Base-by-base conservation (phyloP, 2,329 filamentous ascomycete species). In the Hypoxylon sp. region DNA sequence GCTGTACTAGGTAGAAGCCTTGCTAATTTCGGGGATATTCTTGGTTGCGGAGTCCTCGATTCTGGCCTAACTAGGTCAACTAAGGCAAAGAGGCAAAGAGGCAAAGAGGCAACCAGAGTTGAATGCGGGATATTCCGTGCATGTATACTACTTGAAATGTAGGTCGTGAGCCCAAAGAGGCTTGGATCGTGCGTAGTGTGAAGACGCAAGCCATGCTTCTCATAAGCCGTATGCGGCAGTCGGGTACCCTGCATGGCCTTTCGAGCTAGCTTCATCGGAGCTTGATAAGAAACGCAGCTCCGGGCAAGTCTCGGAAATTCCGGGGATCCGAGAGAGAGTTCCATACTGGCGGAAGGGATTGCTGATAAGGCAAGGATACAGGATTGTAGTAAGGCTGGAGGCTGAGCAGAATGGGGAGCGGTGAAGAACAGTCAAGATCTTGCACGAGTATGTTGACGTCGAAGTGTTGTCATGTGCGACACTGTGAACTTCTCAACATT, bases 301-400 rank as follows among this genome's bases (percentile, higher is more conserved):
- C 63, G 60, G 51, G 19, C 28, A 19, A 59, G 38, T n/a, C 50
- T 64, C 60, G 67, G 67, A 52, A 43, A 56, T 62, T 62, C 62
- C 64, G 60, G 60, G 11, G 49, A 67, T 58, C 60, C 60, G 60
- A 64, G 46, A 45, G 38, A n/a, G 46, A 38, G 48, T 14, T 66
- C n/a, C 32, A 63, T 52, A 30, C 41, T 7, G 13, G 30, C 14
- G 32, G 21, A 23, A 11, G 21, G 13, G 43, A 9, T 25, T 49
- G 45, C 48, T 36, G 46, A 48, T 52, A 43, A 62, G 51, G 46
- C 32, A 53, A 59, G 48, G 56, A 60, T 38, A 23, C 3, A 45
- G 30, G 32, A 65, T 60, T 43, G 46, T 70, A 70, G 67, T 70
- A 68, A 70, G 64, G 67, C 67, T 70, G 50, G 60, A 56, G 51